Base-by-base conservation (phyloP, 2,329 filamentous ascomycete species). In the Talaromyces atroroseus region DNA sequence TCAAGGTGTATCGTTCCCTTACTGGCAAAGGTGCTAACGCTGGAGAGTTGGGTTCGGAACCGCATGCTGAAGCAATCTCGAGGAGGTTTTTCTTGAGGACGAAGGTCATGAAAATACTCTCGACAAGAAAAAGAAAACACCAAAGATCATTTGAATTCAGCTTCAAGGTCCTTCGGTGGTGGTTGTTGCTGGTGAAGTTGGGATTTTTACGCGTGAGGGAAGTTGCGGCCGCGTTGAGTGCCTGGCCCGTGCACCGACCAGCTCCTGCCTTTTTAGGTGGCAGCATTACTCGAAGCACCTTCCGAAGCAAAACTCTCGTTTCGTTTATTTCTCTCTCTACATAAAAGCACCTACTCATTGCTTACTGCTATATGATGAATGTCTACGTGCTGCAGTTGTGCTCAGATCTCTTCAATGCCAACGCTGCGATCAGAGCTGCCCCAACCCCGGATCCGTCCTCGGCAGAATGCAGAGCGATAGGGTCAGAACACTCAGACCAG, bases 21-120 rank as follows among this genome's bases (percentile, higher is more conserved):
- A 78, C 78, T 82, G 52, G 78, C 77, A 61, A 83, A 80, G 8
- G 77, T 79, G 52, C 63, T 72, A 52, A 80, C 74, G 60, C 80
- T 80, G 58, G 76, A 74, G 56, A 81, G 78, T 46, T 77, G 74
- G 52, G 77, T 77, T 61, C 78, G 77, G 71, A 82, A 82, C 57
- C 79, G 76, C 79, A 82, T 82, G 55, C 32, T 57, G 48, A 20
- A 52, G 20, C 34, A 14, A 18, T 14, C 50, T 14, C 26, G n/a
- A 26, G 32, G 6, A 29, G 6, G 16, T 23, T 18, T n/a, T 10
- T 5, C 21, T 49, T 32, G 21, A 16, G 29, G 8, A 16, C 16
- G 32, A 12, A 6, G 32, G 11, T 10, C 8, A 8, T 26, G 8
- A 26, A 26, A 26, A n/a, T n/a, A n/a, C n/a, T n/a, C n/a, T n/a